Base-by-base conservation (phyloP, 1,139 yeast species). In the Hemisphaericaspora xylofermentans region DNA sequence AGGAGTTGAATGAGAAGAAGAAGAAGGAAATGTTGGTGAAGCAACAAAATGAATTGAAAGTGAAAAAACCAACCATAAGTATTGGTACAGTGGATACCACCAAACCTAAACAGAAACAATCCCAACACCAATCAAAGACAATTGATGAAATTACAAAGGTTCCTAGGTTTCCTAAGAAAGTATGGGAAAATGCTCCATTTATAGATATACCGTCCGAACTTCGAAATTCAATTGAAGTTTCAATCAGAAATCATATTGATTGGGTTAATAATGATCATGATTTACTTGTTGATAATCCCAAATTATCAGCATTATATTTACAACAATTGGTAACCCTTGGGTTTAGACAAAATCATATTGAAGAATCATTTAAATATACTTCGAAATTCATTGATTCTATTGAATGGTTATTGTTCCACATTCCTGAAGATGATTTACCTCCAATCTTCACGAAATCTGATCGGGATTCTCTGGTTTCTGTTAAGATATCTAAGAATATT, bases 381-480 rank as follows among this genome's bases (percentile, higher is more conserved):
- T 50, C 61, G 2, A 56, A 74, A 0, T 82, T 83, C 33, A 64
- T 66, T 0, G 78, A 74, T 41, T 76, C 86, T 1, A 63, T 88
- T 28, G 94, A 93, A 40, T 93, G 96, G 88, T 72, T 91, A 17
- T 63, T 91, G 12, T 83, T 91, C 51, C 94, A 91, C 54, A 76
- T 91, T 3, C 98, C 98, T 0, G 97, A 91, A 53, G 98, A 89
- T 56, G 98, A 93, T 56, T 65, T 93, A 34, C 98, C 98, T 0
- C 55, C 61, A 15, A 59, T 75, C 38, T 76, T 76, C 57, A 58
- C 74, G 25, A 72, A 76, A 47, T 57, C 71, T 13, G 72, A 71
- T 22, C 62, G 69, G 32, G 79, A 76, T 46, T 64, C 78, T 1
- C 67, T 66, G 27, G 72, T 79, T 10, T 63, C 72, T 22, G 62